phyloP scores from a whole-genome alignment of 2,329 filamentous ascomycete species.

The Ceratocystis variospora region DNA sequence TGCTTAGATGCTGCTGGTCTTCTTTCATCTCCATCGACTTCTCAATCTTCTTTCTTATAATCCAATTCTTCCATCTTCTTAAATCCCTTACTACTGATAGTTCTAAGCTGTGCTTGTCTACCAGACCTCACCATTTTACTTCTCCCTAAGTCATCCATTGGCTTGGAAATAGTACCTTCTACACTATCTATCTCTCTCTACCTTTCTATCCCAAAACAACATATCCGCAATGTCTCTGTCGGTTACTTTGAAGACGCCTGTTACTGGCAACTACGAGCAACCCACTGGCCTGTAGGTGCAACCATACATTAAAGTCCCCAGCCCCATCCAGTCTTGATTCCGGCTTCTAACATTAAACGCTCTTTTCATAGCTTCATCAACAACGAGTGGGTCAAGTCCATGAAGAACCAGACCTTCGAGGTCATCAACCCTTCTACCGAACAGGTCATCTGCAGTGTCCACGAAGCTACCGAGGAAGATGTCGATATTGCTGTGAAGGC shows the following conservation, averaged over 20 bases:
- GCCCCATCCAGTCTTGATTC: constrained; percentile 46
- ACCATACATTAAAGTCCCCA: constrained; percentile 46
- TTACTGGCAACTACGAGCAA: constrained; percentile 45
- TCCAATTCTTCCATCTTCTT: not conserved
- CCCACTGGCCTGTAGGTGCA: constrained; percentile 47
- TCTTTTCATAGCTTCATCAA: constrained; percentile 59
- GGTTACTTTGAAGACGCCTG: constrained; percentile 53
- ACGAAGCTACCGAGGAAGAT: constrained; percentile 35
- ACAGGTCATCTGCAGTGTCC: constrained; percentile 25
- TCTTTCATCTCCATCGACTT: not conserved
- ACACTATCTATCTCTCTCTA: not conserved
- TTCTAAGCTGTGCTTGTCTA: constrained; percentile 15
- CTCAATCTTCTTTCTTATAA: not conserved
- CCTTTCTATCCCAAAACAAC: not conserved
- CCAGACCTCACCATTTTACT: not conserved
- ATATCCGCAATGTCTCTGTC: constrained; percentile 33
- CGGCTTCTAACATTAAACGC: constrained; percentile 33
- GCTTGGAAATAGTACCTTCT: not conserved
- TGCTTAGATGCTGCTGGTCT: not conserved
- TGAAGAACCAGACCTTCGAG: constrained; percentile 21
- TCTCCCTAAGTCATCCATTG: not conserved
- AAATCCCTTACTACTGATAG: not conserved
- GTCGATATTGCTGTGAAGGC: constrained; percentile 36
- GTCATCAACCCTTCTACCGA: constrained; percentile 23
- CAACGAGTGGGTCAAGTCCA: constrained; percentile 59